A percentile compares a stretch with the other conserved stretches of the same genome.
Evolutionary conservation across 108 stramenopile species (phyloP).

Genomic region (Nitzschia palea): DNA sequence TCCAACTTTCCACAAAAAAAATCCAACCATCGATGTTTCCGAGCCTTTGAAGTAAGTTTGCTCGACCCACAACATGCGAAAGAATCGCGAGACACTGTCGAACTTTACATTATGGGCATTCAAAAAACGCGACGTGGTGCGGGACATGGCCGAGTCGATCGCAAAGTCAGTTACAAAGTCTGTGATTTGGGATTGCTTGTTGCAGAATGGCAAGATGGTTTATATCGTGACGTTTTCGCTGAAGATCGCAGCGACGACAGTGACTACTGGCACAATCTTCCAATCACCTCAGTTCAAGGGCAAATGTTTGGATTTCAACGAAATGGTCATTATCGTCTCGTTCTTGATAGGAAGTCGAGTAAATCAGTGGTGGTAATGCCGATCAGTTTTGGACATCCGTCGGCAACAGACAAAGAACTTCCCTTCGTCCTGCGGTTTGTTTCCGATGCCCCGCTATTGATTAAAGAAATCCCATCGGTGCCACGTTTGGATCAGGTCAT

Average conservation of each 20-base stretch:
- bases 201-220: constrained; percentile 25
- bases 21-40: constrained; percentile 56
- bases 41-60: constrained; percentile 66
- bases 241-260: neutral
- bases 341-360: constrained; percentile 43
- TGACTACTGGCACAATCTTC: neutral
- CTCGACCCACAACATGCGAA: constrained; percentile 39
- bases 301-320: constrained; percentile 56
- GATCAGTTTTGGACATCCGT: constrained; percentile 67
- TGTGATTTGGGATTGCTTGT: constrained; percentile 68
- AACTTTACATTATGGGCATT: constrained; percentile 70
- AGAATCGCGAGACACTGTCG: constrained; percentile 42
- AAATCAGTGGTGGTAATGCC: constrained; percentile 67
- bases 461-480: constrained; percentile 48
- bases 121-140: constrained; percentile 72
- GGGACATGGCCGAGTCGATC: constrained; percentile 54
- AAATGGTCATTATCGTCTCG: constrained; percentile 56
- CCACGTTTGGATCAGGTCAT: constrained; percentile 55
- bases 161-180: constrained; percentile 70
- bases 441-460: constrained; percentile 62
- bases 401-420: constrained; percentile 62
- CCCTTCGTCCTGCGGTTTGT: constrained; percentile 68
- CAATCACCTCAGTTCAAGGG: constrained; percentile 43
- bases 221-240: neutral
- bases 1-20: constrained; percentile 66